A percentile compares a stretch with the other conserved stretches of the same genome.
Evolutionary conservation across 495 filamentous ascomycete species (phyloP).

Genomic region (Patellaria atrata): DNA sequence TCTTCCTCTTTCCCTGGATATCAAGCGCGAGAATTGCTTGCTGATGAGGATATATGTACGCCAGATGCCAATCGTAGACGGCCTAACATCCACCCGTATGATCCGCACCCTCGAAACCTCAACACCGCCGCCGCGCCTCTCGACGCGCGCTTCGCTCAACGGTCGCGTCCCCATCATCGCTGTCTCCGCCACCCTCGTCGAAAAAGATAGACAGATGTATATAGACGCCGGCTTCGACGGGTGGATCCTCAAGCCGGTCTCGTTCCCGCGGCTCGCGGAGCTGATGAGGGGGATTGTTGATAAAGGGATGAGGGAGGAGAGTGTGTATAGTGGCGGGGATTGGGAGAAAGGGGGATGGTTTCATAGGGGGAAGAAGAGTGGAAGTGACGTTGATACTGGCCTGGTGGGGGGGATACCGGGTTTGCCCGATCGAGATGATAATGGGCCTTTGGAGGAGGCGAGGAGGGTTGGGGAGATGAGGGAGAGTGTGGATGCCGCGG

Average conservation of each 20-base stretch:
- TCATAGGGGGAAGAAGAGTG: conserved; percentile 5
- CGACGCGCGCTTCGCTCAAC: conserved; percentile 32
- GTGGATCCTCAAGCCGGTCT: conserved; percentile 49
- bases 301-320: conserved; percentile 10
- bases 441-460: no score
- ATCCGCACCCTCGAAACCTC: conserved; percentile 58
- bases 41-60: background rate
- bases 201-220: conserved; percentile 54
- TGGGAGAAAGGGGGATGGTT: conserved; percentile 32
- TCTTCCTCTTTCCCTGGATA: conserved; percentile 2
- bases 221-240: conserved; percentile 78
- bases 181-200: conserved; percentile 74
- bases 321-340: conserved; percentile 23
- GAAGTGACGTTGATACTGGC: background rate
- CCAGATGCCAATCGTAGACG: conserved; percentile 90
- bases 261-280: conserved; percentile 24
- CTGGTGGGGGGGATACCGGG: background rate
- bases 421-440: no score
- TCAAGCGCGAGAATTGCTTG: conserved; percentile 10
- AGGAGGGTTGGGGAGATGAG: no score
- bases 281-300: conserved; percentile 29
- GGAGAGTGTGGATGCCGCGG: no score
- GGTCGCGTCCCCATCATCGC: conserved; percentile 70
- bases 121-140: conserved; percentile 27
- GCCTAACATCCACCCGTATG: conserved; percentile 65